These are phyloP conservation scores for Plicaturopsis crispa DNA, from an alignment of 768 basidiomycete species.

Conservation along the genomic window DNA sequence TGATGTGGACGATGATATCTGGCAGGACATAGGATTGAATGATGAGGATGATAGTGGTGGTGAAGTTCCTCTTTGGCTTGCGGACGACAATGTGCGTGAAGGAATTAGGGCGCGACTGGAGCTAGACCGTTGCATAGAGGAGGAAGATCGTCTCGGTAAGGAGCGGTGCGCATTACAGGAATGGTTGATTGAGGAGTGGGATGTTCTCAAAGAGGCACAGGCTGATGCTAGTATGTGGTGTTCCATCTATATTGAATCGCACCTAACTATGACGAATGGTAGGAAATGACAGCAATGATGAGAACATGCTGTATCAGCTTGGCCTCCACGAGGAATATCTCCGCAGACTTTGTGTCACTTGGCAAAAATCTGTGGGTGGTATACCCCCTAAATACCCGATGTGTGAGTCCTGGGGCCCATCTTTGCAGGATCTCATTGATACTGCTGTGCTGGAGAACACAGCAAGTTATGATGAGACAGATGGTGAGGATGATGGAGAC, in stretches of 20 bases:
- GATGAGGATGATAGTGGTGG: slow-evolving; percentile 12
- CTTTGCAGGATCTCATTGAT: background rate
- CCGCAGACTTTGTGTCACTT: background rate
- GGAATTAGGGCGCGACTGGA: slow-evolving; percentile 13
- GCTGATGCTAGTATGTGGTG: slow-evolving; percentile 7
- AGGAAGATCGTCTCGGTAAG: slow-evolving; percentile 11
- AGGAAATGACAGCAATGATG: background rate
- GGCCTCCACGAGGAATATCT: background rate
- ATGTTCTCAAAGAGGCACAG: background rate
- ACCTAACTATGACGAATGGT: background rate
- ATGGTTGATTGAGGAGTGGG: slow-evolving; percentile 23
- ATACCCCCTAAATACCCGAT: background rate
- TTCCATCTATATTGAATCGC: background rate
- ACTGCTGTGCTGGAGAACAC: too few species aligned
- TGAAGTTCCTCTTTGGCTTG: slow-evolving; percentile 11
- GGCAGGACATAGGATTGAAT: slow-evolving; percentile 23
- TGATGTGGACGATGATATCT: slow-evolving; percentile 29
- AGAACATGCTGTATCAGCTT: slow-evolving; percentile 4
- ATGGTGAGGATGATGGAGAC: too few species aligned
- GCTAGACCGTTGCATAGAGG: slow-evolving; percentile 18
- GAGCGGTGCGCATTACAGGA: slow-evolving; percentile 14
- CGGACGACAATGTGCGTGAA: slow-evolving; percentile 9
- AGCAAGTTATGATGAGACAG: too few species aligned
- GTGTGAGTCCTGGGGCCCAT: slow-evolving; percentile 4
- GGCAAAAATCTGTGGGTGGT: slow-evolving; percentile 2